Percentiles rank a stretch among this genome's conserved stretches.
Conservation (phyloP, 176 grass and related monocot species). For the Rhynchospora pubera region DNA sequence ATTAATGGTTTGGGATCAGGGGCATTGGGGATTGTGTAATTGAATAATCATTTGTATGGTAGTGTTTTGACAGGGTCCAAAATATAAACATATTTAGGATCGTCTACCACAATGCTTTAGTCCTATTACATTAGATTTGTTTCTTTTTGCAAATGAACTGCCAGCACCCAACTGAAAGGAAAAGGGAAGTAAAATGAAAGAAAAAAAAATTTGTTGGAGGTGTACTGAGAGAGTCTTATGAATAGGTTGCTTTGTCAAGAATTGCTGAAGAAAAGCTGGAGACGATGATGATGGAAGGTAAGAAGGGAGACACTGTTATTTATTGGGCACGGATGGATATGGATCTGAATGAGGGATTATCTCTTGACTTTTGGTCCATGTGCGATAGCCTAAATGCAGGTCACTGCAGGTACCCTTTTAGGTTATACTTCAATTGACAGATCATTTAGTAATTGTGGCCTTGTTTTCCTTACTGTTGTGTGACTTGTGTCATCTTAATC, state of each 20-base stretch:
- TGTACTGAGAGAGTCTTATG: not conserved
- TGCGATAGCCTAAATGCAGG: slow-evolving; percentile 82
- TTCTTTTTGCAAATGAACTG: slow-evolving; percentile 1
- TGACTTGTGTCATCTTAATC: not conserved
- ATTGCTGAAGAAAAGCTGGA: slow-evolving; percentile 69
- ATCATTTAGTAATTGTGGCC: not conserved
- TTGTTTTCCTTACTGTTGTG: not conserved
- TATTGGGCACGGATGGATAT: slow-evolving; percentile 61
- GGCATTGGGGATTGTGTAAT: not conserved
- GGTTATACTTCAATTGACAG: not conserved
- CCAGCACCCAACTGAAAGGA: not conserved
- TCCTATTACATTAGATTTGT: not conserved
- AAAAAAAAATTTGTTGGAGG: not conserved
- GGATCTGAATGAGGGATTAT: slow-evolving; percentile 21
- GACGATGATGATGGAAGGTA: slow-evolving; percentile 40
- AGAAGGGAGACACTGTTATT: slow-evolving; percentile 67
- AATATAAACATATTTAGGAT: not conserved
- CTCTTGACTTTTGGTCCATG: slow-evolving; percentile 66
- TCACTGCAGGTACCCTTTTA: slow-evolving; percentile 68
- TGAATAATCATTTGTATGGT: not conserved
- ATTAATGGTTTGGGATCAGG: not conserved
- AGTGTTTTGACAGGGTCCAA: not conserved
- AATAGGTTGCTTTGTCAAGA: slow-evolving; percentile 82
- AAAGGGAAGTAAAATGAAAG: not conserved
- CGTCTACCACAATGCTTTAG: not conserved